Conservation (phyloP, 805 yeast genomes). For the Candida gorgasii region DNA sequence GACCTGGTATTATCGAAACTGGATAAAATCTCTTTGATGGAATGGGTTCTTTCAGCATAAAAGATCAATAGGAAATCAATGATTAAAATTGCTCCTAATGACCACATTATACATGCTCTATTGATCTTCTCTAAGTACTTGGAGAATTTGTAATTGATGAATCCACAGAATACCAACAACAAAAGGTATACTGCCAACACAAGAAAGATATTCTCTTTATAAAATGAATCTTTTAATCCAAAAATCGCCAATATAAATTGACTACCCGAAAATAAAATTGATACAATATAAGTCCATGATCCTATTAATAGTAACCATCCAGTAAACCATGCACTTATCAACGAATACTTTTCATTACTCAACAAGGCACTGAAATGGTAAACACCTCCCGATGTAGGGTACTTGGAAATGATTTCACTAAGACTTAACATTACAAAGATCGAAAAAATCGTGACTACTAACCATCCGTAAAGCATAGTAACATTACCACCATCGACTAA, state of each 20-base stretch:
- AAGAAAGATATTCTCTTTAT: slow-evolving; percentile 55
- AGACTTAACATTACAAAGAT: slow-evolving; percentile 67
- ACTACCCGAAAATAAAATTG: slow-evolving; percentile 74
- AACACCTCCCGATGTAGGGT: slow-evolving; percentile 74
- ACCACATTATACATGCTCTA: slow-evolving; percentile 72
- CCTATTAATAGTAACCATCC: slow-evolving; percentile 78
- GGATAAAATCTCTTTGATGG: slow-evolving; percentile 59
- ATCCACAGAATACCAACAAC: slow-evolving; percentile 58
- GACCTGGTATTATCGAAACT: slow-evolving; percentile 70
- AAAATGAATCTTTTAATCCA: slow-evolving; percentile 59
- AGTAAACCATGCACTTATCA: slow-evolving; percentile 68
- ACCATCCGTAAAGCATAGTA: slow-evolving; percentile 75
- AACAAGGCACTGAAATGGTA: slow-evolving; percentile 77
- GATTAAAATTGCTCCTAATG: slow-evolving; percentile 65
- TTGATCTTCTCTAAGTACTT: slow-evolving; percentile 63
- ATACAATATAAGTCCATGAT: slow-evolving; percentile 74
- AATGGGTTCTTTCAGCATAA: slow-evolving; percentile 59
- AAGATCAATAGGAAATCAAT: slow-evolving; percentile 64
- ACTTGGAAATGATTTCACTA: slow-evolving; percentile 76
- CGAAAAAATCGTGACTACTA: slow-evolving; percentile 63
- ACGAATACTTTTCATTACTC: slow-evolving; percentile 57
- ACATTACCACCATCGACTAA: slow-evolving; percentile 76
- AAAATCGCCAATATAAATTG: slow-evolving; percentile 69
- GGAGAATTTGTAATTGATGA: slow-evolving; percentile 63
- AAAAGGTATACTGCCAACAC: slow-evolving; percentile 59